Evolutionary conservation across 805 yeast genomes (phyloP).

Genomic region (Metschnikowia lochheadii): DNA sequence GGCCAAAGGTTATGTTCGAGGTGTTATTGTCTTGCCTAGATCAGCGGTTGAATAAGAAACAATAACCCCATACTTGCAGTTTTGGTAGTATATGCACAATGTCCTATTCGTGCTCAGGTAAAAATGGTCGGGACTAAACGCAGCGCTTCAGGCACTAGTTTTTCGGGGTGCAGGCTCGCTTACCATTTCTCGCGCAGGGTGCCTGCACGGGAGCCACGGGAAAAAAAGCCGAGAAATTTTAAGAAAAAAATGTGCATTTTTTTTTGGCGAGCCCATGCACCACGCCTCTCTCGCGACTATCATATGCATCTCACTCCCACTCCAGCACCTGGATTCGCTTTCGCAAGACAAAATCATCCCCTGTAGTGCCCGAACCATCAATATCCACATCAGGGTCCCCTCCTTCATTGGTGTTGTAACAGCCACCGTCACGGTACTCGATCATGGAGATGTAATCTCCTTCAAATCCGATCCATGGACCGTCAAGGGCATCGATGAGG

Average conservation of each 20-base stretch:
- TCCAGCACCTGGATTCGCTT: slow-evolving; percentile 17
- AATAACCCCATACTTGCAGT: background rate
- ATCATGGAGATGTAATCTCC: slow-evolving; percentile 47
- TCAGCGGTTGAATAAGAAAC: background rate
- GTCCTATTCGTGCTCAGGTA: background rate
- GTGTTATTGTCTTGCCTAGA: background rate
- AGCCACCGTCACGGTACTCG: slow-evolving; percentile 25
- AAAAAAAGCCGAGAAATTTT: slow-evolving; percentile 1
- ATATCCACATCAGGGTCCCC: background rate
- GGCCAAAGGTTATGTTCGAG: too few relatives aligned
- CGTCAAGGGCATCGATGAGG: slow-evolving; percentile 44
- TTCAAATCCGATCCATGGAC: slow-evolving; percentile 56
- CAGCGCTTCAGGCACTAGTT: background rate
- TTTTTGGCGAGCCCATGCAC: background rate
- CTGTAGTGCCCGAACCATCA: background rate
- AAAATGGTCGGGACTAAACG: slow-evolving; percentile 1
- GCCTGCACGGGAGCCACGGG: background rate
- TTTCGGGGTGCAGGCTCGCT: slow-evolving; percentile 1
- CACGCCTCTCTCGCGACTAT: background rate
- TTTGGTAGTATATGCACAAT: background rate
- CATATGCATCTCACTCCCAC: slow-evolving; percentile 13
- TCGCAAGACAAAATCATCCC: slow-evolving; percentile 12
- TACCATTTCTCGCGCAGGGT: background rate
- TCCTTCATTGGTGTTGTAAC: background rate
- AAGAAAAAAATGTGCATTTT: background rate